Evolutionary conservation across 768 basidiomycete genomes (phyloP).

Genomic region (Clitopilus hobsonii): DNA sequence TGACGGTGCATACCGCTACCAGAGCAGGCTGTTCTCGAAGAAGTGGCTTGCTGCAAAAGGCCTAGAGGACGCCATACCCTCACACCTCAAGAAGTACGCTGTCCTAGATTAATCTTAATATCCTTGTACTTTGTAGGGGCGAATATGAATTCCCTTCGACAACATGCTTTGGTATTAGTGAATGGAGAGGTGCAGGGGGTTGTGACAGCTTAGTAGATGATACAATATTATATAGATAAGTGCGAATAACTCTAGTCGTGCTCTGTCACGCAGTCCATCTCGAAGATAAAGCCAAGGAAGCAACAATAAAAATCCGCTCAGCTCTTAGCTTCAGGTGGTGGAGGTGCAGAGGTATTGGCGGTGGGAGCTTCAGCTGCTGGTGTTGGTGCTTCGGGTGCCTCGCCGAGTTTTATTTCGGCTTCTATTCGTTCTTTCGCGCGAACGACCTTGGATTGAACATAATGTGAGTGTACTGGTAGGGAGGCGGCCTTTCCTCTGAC

Average conservation of each 20-base stretch:
- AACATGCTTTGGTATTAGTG: slow-evolving; percentile 9
- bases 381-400: neutral
- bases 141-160: neutral
- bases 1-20: slow-evolving; percentile 97
- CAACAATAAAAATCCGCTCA: too few relatives aligned
- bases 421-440: slow-evolving; percentile 93
- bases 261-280: slow-evolving; percentile 5
- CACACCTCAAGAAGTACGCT: slow-evolving; percentile 82
- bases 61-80: slow-evolving; percentile 73
- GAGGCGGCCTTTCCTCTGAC: slow-evolving; percentile 37
- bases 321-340: slow-evolving; percentile 9
- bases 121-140: neutral
- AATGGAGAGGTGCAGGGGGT: slow-evolving; percentile 9
- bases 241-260: neutral
- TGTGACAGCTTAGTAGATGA: slow-evolving; percentile 8
- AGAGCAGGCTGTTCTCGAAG: slow-evolving; percentile 92
- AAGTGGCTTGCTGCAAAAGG: slow-evolving; percentile 85
- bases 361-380: slow-evolving; percentile 8
- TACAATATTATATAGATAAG: slow-evolving; percentile 7
- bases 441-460: slow-evolving; percentile 95
- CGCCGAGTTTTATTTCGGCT: slow-evolving; percentile 54
- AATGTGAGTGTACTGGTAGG: slow-evolving; percentile 71
- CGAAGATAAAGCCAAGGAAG: too few relatives aligned
- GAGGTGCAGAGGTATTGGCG: slow-evolving; percentile 13
- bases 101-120: slow-evolving; percentile 60